A percentile compares a stretch with the other conserved stretches of the same genome.
phyloP scores from a whole-genome alignment of 176 grass and related monocot species.

The Elaeis guineensis region DNA sequence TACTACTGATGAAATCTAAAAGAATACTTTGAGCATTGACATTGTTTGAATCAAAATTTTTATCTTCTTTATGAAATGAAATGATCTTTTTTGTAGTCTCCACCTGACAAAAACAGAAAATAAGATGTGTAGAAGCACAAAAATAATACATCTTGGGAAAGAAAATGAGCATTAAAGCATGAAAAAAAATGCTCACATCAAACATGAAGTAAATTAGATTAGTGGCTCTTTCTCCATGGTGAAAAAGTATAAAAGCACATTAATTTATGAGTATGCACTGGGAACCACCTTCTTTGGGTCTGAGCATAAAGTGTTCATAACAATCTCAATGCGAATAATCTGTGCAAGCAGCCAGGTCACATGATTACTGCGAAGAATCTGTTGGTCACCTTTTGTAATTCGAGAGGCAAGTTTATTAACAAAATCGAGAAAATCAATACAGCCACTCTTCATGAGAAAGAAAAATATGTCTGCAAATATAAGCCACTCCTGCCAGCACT shows the following conservation, averaged over 20 bases:
- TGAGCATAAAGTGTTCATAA: constrained; percentile 77
- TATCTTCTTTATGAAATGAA: constrained; percentile 99
- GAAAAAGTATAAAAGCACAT: background rate
- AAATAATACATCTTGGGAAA: too few relatives aligned
- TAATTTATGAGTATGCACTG: background rate
- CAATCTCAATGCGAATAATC: constrained; percentile 91
- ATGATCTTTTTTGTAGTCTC: constrained; percentile 97
- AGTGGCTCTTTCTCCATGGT: background rate
- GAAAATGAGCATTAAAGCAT: too few relatives aligned
- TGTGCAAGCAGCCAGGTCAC: constrained; percentile 92
- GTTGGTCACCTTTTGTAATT: constrained; percentile 62
- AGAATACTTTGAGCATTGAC: constrained; percentile 85
- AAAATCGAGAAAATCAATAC: constrained; percentile 97
- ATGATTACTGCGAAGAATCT: constrained; percentile 90
- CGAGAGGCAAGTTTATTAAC: constrained; percentile 85
- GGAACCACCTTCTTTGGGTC: constrained; percentile 72
- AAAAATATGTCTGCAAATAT: constrained; percentile 95
- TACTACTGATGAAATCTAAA: constrained; percentile 95
- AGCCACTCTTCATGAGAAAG: constrained; percentile 98
- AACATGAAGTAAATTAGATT: background rate
- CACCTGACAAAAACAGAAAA: constrained; percentile 43
- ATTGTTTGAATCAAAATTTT: constrained; percentile 66
- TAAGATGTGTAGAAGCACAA: background rate
- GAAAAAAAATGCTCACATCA: background rate
- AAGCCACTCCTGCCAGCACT: constrained; percentile 98